Base-by-base conservation (phyloP, 345 rosid genomes). In the Anastatica hierochuntica region DNA sequence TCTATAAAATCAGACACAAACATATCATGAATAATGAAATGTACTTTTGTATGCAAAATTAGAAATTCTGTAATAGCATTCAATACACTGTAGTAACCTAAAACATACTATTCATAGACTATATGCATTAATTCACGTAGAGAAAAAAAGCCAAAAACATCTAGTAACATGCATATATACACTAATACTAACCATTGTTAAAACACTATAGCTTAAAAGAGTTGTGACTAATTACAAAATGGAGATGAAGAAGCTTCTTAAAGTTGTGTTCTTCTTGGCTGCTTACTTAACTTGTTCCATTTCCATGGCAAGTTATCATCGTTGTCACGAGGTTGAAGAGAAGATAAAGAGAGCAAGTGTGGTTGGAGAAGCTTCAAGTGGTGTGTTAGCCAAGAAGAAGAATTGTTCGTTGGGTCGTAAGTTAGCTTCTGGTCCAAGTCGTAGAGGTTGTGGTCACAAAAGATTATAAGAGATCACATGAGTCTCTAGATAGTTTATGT, bases 391-490 rank as follows among this genome's bases (percentile, higher is more conserved):
- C n/a, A n/a, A 38, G 47, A 14, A 13, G 54, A 48, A 59, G 16
- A 27, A 29, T 5, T 3, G 36, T 1, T 58, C 20, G 5, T 16
- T 16, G 5, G 40, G 48, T 38, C 56, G 56, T 38, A 48, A 29
- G 56, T 59, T 59, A 59, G 56, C 39, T 48, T 59, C 56, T 10
- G 64, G 64, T 59, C 64, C 64, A 59, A 59, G 56, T 59, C 64
- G 64, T 19, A 48, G 48, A 59, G 56, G 64, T 18, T 14, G 40
- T 18, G 64, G 56, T 10, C 64, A 59, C 48, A n/a, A 14, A 12
- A 46, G 24, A 33, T 10, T 23, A 44, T 33, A 21, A 31, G 4
- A 7, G 14, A 16, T 15, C 8, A 1, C 1, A 10, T 31, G 12
- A 36, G 16, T 16, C 4, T n/a, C 29, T 36, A 58, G 14, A 23